phyloP scores from a whole-genome alignment of 176 grass and related monocot species.

The Aegilops tauschii region DNA sequence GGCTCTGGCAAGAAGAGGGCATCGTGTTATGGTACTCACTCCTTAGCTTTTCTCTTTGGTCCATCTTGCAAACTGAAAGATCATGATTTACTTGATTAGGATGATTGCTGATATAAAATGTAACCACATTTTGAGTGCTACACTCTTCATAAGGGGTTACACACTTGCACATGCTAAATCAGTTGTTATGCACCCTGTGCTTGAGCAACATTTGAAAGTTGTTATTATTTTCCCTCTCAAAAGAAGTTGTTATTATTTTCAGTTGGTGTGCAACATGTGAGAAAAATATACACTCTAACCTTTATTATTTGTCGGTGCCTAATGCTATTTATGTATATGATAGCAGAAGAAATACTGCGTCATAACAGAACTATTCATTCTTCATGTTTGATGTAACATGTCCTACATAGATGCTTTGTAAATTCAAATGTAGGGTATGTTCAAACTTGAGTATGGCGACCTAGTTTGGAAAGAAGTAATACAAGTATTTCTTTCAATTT shows the following conservation, averaged over 20 bases:
- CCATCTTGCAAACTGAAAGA: background rate
- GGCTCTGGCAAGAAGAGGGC: slow-evolving; percentile 96
- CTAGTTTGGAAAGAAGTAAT: slow-evolving; percentile 4
- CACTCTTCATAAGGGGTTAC: background rate
- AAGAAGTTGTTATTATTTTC: background rate
- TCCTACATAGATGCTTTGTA: background rate
- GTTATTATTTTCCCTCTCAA: no score
- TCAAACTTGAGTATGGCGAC: background rate
- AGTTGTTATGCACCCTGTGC: background rate
- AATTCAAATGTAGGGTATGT: background rate
- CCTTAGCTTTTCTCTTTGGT: background rate
- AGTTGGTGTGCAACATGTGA: background rate
- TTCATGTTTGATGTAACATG: slow-evolving; percentile 21
- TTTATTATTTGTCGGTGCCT: background rate
- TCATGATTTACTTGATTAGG: background rate
- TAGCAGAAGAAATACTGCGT: background rate
- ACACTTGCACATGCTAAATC: background rate
- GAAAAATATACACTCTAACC: background rate
- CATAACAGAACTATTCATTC: background rate
- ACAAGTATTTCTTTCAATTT: slow-evolving; percentile 15
- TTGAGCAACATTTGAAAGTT: background rate
- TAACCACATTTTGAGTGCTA: background rate
- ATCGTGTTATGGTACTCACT: slow-evolving; percentile 76
- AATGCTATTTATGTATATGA: background rate
- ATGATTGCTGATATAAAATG: background rate